Evolutionary conservation across 2,329 filamentous ascomycete species (phyloP).

Genomic region (Colletotrichum limetticola): DNA sequence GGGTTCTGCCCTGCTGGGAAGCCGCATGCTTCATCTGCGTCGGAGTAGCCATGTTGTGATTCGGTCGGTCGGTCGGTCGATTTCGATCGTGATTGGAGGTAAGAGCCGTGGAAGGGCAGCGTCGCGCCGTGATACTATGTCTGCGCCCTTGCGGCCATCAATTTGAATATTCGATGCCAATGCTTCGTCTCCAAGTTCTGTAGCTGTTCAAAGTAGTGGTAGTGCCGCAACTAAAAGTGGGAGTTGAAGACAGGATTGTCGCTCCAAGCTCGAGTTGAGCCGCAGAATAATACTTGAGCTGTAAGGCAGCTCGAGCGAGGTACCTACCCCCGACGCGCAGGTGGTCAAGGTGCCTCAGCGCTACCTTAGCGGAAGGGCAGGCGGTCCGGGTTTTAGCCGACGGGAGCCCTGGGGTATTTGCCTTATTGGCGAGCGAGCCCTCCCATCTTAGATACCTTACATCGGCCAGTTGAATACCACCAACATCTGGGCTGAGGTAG

Average conservation of each 20-base stretch:
- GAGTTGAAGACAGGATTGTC: neutral
- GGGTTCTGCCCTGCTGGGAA: constrained; percentile 63
- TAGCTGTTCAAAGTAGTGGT: no score
- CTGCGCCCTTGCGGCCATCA: neutral
- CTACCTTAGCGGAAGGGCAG: no score
- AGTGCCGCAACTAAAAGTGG: neutral
- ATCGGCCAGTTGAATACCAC: no score
- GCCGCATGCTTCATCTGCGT: constrained; percentile 62
- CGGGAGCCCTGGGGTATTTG: no score
- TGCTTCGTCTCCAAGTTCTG: neutral
- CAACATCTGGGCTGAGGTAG: no score
- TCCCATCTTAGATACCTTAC: no score
- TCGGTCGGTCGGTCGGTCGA: constrained; percentile 2
- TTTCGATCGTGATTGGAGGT: neutral
- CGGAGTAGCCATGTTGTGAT: constrained; percentile 57
- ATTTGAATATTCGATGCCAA: neutral
- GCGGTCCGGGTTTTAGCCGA: no score
- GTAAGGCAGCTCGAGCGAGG: no score
- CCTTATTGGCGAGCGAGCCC: no score
- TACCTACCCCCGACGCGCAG: no score
- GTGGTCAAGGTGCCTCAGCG: no score
- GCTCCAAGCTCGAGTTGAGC: constrained; percentile 1
- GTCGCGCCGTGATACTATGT: neutral
- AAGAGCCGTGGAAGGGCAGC: neutral
- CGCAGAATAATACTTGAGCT: neutral